Evolutionary conservation across 1,139 yeast genomes (phyloP).

Genomic region (Blastobotrys ciferrii): DNA sequence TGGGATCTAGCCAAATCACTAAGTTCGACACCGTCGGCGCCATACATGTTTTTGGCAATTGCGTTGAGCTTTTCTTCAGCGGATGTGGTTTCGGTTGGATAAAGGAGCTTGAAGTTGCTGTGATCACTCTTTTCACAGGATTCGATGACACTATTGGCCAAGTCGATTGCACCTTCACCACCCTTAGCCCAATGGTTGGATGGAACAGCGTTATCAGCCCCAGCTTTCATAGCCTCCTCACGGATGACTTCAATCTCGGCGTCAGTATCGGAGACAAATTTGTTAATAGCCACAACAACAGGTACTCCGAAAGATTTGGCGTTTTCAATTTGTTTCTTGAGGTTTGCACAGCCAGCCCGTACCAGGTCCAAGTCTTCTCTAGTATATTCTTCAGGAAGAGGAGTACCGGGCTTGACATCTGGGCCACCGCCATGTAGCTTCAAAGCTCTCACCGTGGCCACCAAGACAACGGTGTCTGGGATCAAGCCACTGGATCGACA

Average conservation of each 20-base stretch:
- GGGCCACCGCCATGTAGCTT: slow-evolving; percentile 99
- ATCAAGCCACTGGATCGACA: slow-evolving; percentile 87
- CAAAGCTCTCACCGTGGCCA: slow-evolving; percentile 95
- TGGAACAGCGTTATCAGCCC: slow-evolving; percentile 90
- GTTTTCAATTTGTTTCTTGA: slow-evolving; percentile 87
- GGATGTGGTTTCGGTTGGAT: slow-evolving; percentile 58
- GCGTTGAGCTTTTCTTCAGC: slow-evolving; percentile 81
- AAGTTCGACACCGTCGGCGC: slow-evolving; percentile 87
- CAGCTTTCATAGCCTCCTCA: slow-evolving; percentile 82
- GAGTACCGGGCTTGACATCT: slow-evolving; percentile 93
- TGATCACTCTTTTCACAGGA: slow-evolving; percentile 55
- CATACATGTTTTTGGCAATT: slow-evolving; percentile 91
- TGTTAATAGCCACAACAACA: slow-evolving; percentile 93
- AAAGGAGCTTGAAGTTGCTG: slow-evolving; percentile 63
- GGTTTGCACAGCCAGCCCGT: slow-evolving; percentile 80
- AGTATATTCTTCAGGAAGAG: slow-evolving; percentile 81
- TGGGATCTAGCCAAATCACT: slow-evolving; percentile 82
- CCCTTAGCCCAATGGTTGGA: slow-evolving; percentile 99
- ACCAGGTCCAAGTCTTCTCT: slow-evolving; percentile 83
- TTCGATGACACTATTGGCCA: slow-evolving; percentile 80
- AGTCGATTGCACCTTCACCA: slow-evolving; percentile 87
- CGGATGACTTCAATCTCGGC: slow-evolving; percentile 82
- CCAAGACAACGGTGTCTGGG: slow-evolving; percentile 93
- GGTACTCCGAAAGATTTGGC: slow-evolving; percentile 87
- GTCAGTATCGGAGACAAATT: slow-evolving; percentile 81